These are phyloP conservation scores for Aspergillus sp. DNA, from an alignment of 2,329 filamentous ascomycete species.

Conservation along the genomic window DNA sequence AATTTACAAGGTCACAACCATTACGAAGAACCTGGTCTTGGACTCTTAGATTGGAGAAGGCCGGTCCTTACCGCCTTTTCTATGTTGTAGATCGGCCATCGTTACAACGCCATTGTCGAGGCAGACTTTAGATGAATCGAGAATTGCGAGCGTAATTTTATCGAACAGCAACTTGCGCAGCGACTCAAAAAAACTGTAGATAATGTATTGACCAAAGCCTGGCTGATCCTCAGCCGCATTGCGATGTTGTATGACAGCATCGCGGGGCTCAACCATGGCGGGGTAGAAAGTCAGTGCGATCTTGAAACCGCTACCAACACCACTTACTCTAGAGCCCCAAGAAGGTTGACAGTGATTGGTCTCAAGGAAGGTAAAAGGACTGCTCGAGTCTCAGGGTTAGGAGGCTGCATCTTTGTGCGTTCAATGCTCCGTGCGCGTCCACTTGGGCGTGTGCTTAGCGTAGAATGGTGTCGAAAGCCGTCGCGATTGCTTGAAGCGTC, in stretches of 20 bases:
- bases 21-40: too few relatives aligned
- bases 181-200: not conserved
- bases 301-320: slow-evolving; percentile 8
- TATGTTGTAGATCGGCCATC: not conserved
- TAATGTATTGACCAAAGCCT: slow-evolving; percentile 1
- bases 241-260: slow-evolving; percentile 23
- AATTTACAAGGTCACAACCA: too few relatives aligned
- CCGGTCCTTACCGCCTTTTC: slow-evolving; percentile 17
- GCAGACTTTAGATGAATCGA: not conserved
- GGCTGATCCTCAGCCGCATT: slow-evolving; percentile 9
- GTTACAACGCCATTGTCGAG: not conserved
- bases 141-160: not conserved
- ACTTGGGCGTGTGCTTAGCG: slow-evolving; percentile 8
- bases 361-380: not conserved
- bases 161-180: not conserved
- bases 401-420: not conserved
- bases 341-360: not conserved
- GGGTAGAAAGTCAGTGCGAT: slow-evolving; percentile 14
- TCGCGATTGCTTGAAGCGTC: slow-evolving; percentile 34
- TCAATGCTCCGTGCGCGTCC: slow-evolving; percentile 3
- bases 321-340: not conserved
- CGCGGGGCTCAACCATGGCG: slow-evolving; percentile 25
- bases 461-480: slow-evolving; percentile 30
- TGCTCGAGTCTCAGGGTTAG: not conserved
- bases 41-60: not conserved